Percentiles rank a stretch among this genome's conserved stretches.
Evolutionary conservation across 257 asterid species (phyloP).

Genomic region (Verbascum thapsus): DNA sequence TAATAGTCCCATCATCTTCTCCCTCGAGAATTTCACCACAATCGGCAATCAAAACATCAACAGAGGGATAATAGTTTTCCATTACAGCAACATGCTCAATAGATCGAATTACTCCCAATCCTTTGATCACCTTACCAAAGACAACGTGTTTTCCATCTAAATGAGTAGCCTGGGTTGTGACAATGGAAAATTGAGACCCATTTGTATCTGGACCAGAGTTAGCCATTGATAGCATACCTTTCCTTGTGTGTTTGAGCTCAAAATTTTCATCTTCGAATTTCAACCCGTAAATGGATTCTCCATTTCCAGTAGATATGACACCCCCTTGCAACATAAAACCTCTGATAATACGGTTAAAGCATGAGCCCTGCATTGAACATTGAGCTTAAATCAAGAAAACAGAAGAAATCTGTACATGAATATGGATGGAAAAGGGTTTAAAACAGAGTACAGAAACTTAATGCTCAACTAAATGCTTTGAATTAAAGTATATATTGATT

Average conservation of each 20-base stretch:
- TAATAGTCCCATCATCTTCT: conserved; percentile 71
- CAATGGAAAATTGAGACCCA: conserved; percentile 73
- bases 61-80: conserved; percentile 43
- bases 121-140: conserved; percentile 71
- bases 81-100: conserved; percentile 53
- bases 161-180: conserved; percentile 64
- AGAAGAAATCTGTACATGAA: conserved; percentile 14
- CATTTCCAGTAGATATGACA: conserved; percentile 61
- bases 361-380: conserved; percentile 53
- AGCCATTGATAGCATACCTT: conserved; percentile 87
- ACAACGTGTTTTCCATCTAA: conserved; percentile 79
- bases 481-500: background rate
- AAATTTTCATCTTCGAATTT: conserved; percentile 89
- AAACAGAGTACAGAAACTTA: background rate
- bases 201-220: conserved; percentile 82
- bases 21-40: conserved; percentile 84
- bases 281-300: conserved; percentile 83
- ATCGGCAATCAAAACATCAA: conserved; percentile 52
- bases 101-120: conserved; percentile 67
- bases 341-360: conserved; percentile 60
- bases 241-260: conserved; percentile 71
- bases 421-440: background rate
- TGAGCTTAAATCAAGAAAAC: conserved; percentile 17
- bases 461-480: background rate
- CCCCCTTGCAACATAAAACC: conserved; percentile 87